Evolutionary conservation across 2,329 filamentous ascomycete species (phyloP), one percentile per base, ranked within the genome.

Genomic region (Exophiala sideris): DNA sequence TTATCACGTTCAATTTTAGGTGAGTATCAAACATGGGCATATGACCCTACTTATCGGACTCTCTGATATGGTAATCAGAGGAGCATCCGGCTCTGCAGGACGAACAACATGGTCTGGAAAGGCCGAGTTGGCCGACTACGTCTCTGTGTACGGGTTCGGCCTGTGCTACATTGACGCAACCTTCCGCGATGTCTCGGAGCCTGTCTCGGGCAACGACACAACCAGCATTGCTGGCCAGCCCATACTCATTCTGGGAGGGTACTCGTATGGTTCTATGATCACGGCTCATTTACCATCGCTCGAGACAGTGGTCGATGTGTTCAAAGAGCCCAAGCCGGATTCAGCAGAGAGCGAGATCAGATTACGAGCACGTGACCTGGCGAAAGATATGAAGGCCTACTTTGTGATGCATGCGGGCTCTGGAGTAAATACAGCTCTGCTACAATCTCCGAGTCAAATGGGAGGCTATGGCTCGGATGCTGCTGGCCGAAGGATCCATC

Each of bases 1-100:
- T 96, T 2, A 86, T 81, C 6, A 95, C 90, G 0, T 96, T 97
- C 71, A 96, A 97, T 67, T 96, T 97, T 68, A 82, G 91, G 88
- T 91, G 74, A 18, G 42, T 7, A 11, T 18, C 20, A 18, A 18
- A 40, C 3, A 18, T 18, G 2, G 16, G 16, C 16, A 18, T 18
- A 18, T 18, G 16, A 18, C 16, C 16, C 16, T 18, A 18, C 16
- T 18, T 18, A 18, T 18, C 16, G 16, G 16, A 18, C 16, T 18
- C 16, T 18, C 16, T 41, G 21, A 20, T 21, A 21, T 42, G 40
- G 40, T 24, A 41, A 44, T 3, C 57, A 95, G 91, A 72, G 92
- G 92, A 46, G 89, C 89, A 0, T 81, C 82, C 21, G 77, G 77
- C 21, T 94, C 89, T 0, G 81, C 82, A 50, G 91, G 91, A 4